Evolutionary conservation across 176 grass and related monocot genomes (phyloP).

Genomic region (Carex scoparia): DNA sequence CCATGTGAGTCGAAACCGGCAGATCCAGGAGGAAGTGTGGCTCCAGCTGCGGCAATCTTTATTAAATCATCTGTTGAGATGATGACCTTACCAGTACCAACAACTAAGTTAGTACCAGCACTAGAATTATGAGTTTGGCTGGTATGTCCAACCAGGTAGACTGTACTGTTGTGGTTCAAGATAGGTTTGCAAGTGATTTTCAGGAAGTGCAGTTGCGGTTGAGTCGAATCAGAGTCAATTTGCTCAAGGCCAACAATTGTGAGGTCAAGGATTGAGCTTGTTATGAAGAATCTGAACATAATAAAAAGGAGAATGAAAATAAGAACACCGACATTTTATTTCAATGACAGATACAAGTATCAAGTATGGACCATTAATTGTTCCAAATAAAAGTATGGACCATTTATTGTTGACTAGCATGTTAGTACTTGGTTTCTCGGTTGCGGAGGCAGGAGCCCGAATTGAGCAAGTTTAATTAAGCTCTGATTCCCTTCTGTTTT

Average conservation of each 20-base stretch:
- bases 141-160: conserved; percentile 75
- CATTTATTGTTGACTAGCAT: neutral
- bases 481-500: neutral
- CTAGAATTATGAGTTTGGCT: conserved; percentile 25
- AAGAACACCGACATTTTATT: neutral
- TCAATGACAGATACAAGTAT: neutral
- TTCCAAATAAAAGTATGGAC: neutral
- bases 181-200: conserved; percentile 66
- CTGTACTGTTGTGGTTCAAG: conserved; percentile 66
- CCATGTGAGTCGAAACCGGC: conserved; percentile 85
- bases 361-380: neutral
- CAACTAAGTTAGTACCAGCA: conserved; percentile 27
- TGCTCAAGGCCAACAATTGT: conserved; percentile 88
- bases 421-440: neutral
- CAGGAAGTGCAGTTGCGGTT: conserved; percentile 55
- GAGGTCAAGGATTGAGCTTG: conserved; percentile 84
- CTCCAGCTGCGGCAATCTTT: conserved; percentile 54
- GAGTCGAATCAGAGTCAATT: conserved; percentile 38
- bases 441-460: neutral
- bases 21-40: conserved; percentile 66
- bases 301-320: conserved; percentile 9
- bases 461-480: neutral
- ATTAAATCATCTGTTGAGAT: conserved; percentile 87
- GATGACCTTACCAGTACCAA: conserved; percentile 76
- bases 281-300: conserved; percentile 79